phyloP scores from a whole-genome alignment of 495 filamentous ascomycete species.

The Aspergillus ellipticus region DNA sequence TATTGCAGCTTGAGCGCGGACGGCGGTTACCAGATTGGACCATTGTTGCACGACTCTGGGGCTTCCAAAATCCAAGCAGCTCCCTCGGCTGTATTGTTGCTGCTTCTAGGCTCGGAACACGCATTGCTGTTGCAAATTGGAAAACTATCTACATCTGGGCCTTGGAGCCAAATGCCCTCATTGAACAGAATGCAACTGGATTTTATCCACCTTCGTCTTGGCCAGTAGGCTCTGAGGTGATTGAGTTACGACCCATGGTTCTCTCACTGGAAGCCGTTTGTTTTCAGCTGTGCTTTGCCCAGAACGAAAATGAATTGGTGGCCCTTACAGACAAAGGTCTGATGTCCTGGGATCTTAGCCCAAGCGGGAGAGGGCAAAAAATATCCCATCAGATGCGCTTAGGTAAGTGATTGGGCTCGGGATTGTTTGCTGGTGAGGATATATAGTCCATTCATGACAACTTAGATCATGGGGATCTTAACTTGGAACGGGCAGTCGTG shows the following conservation, averaged over 20 bases:
- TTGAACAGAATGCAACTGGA: constrained; percentile 19
- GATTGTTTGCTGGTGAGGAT: background rate
- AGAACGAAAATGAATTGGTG: constrained; percentile 39
- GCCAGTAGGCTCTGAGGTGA: constrained; percentile 16
- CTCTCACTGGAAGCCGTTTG: constrained; percentile 40
- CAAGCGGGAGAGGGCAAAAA: constrained; percentile 14
- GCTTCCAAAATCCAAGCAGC: constrained; percentile 31
- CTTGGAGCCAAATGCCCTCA: constrained; percentile 35
- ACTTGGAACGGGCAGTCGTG: no score
- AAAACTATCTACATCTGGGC: constrained; percentile 45
- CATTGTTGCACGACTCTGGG: constrained; percentile 39
- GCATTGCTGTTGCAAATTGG: constrained; percentile 46
- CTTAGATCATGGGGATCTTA: background rate
- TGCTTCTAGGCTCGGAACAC: constrained; percentile 33
- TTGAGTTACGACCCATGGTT: constrained; percentile 31
- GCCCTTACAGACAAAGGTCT: constrained; percentile 47
- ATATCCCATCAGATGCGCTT: background rate
- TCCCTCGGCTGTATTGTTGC: constrained; percentile 43
- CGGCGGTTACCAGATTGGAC: constrained; percentile 35
- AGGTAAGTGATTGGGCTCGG: background rate
- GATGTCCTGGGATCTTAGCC: constrained; percentile 35
- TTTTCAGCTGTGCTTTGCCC: constrained; percentile 35
- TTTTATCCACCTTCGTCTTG: constrained; percentile 32
- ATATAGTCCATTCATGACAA: background rate
- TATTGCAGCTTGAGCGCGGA: constrained; percentile 40